Base-by-base conservation (phyloP, 805 yeast species). In the Blastobotrys americana region DNA sequence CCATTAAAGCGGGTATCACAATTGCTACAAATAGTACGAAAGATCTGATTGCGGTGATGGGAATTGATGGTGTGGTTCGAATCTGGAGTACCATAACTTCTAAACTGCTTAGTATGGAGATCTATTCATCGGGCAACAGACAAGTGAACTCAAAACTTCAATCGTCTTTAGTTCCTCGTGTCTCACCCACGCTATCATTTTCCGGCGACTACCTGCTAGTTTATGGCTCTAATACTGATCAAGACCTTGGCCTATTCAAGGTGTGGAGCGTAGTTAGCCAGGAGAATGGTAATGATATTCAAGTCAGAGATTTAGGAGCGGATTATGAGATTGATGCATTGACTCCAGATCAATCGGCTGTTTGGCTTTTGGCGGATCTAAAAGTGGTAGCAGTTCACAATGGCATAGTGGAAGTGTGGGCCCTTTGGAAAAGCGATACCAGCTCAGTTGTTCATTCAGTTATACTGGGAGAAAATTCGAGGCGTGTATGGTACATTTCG, bases 351-450 rank as follows among this genome's bases (percentile, higher is more conserved):
- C 50, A 58, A 2, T 62, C 56, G 23, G 59, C 72, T 1, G 59
- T 69, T 16, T 77, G 80, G 80, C 61, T 68, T 34, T 63, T 76
- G 37, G 69, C 72, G 46, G 80, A 76, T 50, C 70, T 68, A 50
- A 57, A 62, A 45, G 52, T 74, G 20, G 33, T 10, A 3, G 37
- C 9, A 2, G 45, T 44, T 5, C n/a, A 44, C 1, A 37, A 37
- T 4, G 39, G 46, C 3, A 44, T 50, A 31, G 44, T 70, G 17
- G 63, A 65, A 36, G 49, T 74, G 2, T 63, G 70, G 57, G 66
- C 70, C 0, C 62, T 81, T 27, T 79, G 85, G 84, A 82, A 80
- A 55, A 76, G 84, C 51, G 80, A 81, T 49, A 70, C 76, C 1
- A 69, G 75, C 1, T 72, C 79, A 10, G 62, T 70, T 34, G 51